phyloP scores from a whole-genome alignment of 192 early-diverging fungal species.

The Anaeromyces robustus region DNA sequence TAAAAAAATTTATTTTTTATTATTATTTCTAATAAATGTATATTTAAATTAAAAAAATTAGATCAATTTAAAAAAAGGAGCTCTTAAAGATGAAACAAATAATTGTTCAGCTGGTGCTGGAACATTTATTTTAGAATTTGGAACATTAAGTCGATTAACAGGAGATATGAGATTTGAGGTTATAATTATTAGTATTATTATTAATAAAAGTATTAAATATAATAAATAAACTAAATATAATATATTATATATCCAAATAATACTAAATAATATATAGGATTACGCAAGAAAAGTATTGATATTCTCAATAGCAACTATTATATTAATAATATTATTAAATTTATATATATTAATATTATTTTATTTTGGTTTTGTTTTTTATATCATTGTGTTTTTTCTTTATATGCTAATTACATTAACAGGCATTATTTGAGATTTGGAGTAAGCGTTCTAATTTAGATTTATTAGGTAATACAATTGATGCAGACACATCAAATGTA shows the following conservation, averaged over 20 bases:
- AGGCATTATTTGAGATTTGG: slow-evolving; percentile 66
- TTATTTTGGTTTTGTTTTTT: no score
- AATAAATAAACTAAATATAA: background rate
- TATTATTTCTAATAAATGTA: no score
- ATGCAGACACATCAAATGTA: slow-evolving; percentile 7
- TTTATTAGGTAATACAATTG: slow-evolving; percentile 72
- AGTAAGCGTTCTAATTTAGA: slow-evolving; percentile 47
- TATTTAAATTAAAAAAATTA: no score
- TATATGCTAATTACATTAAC: no score
- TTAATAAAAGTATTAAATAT: slow-evolving; percentile 4
- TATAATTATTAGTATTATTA: no score
- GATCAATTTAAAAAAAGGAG: slow-evolving; percentile 61
- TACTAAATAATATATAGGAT: background rate
- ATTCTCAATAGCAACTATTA: no score
- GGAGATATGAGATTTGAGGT: slow-evolving; percentile 64
- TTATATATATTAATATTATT: no score
- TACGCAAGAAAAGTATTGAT: no score
- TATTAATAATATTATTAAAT: no score
- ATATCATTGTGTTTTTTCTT: no score
- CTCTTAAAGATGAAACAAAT: slow-evolving; percentile 52
- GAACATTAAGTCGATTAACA: slow-evolving; percentile 69
- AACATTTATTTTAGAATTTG: slow-evolving; percentile 83
- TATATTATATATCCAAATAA: background rate
- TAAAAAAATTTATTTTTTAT: no score
- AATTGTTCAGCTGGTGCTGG: slow-evolving; percentile 72